phyloP scores from a whole-genome alignment of 495 filamentous ascomycete genomes.

The Penicillium flavigenum region DNA sequence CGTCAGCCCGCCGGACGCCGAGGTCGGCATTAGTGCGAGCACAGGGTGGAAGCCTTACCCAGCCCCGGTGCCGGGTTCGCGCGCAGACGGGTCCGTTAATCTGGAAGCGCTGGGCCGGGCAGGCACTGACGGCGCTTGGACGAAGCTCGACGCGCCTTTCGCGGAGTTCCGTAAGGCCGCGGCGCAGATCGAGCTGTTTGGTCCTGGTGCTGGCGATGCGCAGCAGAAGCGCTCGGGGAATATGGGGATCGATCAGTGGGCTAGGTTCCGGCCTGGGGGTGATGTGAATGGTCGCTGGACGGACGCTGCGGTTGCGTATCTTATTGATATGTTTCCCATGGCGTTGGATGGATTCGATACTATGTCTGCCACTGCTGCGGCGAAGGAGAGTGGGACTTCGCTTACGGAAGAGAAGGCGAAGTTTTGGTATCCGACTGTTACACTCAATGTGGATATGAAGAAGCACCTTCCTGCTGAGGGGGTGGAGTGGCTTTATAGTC shows the following conservation, averaged over 20 bases:
- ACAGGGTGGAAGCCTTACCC: conserved; percentile 54
- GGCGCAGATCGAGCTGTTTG: conserved; percentile 53
- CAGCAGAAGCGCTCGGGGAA: conserved; percentile 35
- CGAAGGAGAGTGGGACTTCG: conserved; percentile 18
- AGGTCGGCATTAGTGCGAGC: conserved; percentile 56
- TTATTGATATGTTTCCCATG: conserved; percentile 64
- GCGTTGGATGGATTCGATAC: conserved; percentile 49
- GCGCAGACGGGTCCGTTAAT: conserved; percentile 25
- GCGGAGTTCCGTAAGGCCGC: conserved; percentile 53
- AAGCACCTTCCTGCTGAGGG: conserved; percentile 57
- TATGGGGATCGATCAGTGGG: conserved; percentile 64
- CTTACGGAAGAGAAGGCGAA: conserved; percentile 27
- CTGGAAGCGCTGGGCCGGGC: conserved; percentile 39
- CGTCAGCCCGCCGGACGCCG: conserved; percentile 58
- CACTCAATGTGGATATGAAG: conserved; percentile 68
- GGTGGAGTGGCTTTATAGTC: conserved; percentile 63
- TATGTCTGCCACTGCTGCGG: conserved; percentile 28
- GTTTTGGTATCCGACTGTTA: conserved; percentile 79
- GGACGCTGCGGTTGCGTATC: conserved; percentile 54
- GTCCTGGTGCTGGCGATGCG: conserved; percentile 41
- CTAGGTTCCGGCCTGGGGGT: conserved; percentile 46
- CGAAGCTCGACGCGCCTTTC: conserved; percentile 38
- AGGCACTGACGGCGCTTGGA: conserved; percentile 34
- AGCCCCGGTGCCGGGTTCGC: conserved; percentile 38
- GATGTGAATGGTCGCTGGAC: conserved; percentile 52